A percentile compares a stretch with the other conserved stretches of the same genome.
Evolutionary conservation across 148 eudicot species (phyloP).

Genomic region (Fagopyrum tataricum): DNA sequence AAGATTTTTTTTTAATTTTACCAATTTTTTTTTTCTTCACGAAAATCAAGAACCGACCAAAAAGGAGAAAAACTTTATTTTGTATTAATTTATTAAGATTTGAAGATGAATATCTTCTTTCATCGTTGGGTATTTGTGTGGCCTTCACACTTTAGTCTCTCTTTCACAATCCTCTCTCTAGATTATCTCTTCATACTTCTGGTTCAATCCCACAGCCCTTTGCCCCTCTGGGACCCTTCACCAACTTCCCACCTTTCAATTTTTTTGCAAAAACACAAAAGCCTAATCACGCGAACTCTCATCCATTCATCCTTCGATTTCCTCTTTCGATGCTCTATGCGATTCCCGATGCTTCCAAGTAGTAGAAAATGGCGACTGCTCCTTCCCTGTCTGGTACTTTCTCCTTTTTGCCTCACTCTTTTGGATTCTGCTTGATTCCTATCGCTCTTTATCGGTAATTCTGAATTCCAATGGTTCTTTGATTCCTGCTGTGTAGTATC

Average conservation of each 20-base stretch:
- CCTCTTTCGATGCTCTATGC: slow-evolving; percentile 20
- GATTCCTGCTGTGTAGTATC: slow-evolving; percentile 46
- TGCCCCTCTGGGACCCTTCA: slow-evolving; percentile 3
- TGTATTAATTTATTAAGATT: neutral
- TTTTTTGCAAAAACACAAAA: neutral
- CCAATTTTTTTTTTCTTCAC: too few relatives aligned
- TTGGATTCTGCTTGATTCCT: neutral
- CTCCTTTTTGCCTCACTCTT: neutral
- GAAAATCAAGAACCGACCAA: too few relatives aligned
- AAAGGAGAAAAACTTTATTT: too few relatives aligned
- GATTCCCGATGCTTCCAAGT: slow-evolving; percentile 41
- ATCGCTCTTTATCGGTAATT: neutral
- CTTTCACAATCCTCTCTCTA: slow-evolving; percentile 29
- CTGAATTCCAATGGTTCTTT: neutral
- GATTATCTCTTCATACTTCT: slow-evolving; percentile 10
- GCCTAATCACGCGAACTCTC: neutral
- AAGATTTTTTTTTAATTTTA: too few relatives aligned
- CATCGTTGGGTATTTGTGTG: slow-evolving; percentile 8
- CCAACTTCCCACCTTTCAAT: slow-evolving; percentile 12
- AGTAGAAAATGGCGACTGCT: slow-evolving; percentile 61
- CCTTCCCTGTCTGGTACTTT: slow-evolving; percentile 54
- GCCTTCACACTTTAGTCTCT: slow-evolving; percentile 5
- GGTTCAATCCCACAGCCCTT: slow-evolving; percentile 5
- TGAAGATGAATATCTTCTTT: neutral
- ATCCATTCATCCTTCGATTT: neutral